phyloP scores from a whole-genome alignment of 176 grass and related monocot species.

The Chloris gayana region DNA sequence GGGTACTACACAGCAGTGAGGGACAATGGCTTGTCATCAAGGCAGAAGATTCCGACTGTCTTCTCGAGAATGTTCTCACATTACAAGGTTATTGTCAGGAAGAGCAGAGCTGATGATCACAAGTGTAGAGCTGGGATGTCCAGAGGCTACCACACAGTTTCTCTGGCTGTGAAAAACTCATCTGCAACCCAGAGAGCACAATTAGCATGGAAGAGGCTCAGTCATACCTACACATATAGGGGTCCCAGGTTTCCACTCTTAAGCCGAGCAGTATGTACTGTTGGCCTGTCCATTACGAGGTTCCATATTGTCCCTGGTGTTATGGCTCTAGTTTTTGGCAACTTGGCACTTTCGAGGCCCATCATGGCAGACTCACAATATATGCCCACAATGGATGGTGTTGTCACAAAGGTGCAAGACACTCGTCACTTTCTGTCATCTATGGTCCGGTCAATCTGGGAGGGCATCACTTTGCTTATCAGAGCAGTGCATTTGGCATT shows the following conservation, averaged over 20 bases:
- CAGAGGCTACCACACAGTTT: constrained; percentile 45
- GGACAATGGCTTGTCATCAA: constrained; percentile 51
- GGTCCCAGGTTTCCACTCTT: constrained; percentile 46
- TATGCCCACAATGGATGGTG: constrained; percentile 42
- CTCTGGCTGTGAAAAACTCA: constrained; percentile 38
- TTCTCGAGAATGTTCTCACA: constrained; percentile 66
- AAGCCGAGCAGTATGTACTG: constrained; percentile 55
- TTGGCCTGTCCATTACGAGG: constrained; percentile 71
- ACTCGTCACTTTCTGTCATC: constrained; percentile 61
- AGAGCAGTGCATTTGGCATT: constrained; percentile 66
- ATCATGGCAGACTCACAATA: constrained; percentile 62
- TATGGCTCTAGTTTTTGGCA: constrained; percentile 64
- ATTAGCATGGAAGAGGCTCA: constrained; percentile 65
- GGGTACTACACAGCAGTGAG: constrained; percentile 39
- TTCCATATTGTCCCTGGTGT: constrained; percentile 70
- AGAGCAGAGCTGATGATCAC: constrained; percentile 43
- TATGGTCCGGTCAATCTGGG: constrained; percentile 60
- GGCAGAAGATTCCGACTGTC: constrained; percentile 46
- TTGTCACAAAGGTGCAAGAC: constrained; percentile 58
- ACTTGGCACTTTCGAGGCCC: constrained; percentile 49
- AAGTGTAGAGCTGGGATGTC: constrained; percentile 35
- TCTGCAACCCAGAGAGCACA: constrained; percentile 54
- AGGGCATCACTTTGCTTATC: constrained; percentile 67
- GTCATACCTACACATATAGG: constrained; percentile 31
- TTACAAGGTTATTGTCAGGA: constrained; percentile 52